Evolutionary conservation across 2,329 filamentous ascomycete species (phyloP), one percentile per base, ranked within the genome.

Genomic region (Fusarium guadeloupense): DNA sequence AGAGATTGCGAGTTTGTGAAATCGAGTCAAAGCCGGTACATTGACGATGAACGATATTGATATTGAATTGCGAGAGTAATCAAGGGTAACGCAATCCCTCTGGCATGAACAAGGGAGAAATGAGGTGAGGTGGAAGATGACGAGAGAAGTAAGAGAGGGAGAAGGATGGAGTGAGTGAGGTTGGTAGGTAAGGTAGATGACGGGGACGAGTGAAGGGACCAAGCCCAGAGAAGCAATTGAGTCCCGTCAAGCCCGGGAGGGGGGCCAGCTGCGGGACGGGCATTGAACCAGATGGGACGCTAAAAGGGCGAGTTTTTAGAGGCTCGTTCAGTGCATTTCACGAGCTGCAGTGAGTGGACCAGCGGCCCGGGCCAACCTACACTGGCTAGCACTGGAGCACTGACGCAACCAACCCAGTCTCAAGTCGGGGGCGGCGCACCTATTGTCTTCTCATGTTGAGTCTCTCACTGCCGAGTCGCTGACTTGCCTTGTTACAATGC

Each of bases 151-250:
- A 9, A 30, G 28, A 14, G 28, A 30, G 10, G 9, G 28, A 59
- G 56, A 42, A 25, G 41, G 23, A 47, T 38, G 33, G 41, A 56
- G 56, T 30, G 28, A 12, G 5, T 47, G 51, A 50, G 39, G 25
- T 46, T 53, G 39, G 30, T 49, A 37, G 39, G 47, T 52, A 50
- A 65, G n/a, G 50, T 51, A 46, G 62, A 64, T 64, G 64, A 66
- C 62, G 64, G 62, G 58, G 54, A 59, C n/a, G 56, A 54, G 59
- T 66, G 64, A 62, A 68, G 56, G 53, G 57, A 59, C 40, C 54
- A 64, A 55, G 51, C 40, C 54, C 54, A 61, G 59, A 56, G 23
- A 59, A 48, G 10, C 28, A 58, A 64, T 62, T 34, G 64, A 61
- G 62, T 56, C 35, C 44, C 55, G 40, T 41, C 46, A 42, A 58